phyloP scores from a whole-genome alignment of 2,329 filamentous ascomycete species.

The Neopestalotiopsis sp. region DNA sequence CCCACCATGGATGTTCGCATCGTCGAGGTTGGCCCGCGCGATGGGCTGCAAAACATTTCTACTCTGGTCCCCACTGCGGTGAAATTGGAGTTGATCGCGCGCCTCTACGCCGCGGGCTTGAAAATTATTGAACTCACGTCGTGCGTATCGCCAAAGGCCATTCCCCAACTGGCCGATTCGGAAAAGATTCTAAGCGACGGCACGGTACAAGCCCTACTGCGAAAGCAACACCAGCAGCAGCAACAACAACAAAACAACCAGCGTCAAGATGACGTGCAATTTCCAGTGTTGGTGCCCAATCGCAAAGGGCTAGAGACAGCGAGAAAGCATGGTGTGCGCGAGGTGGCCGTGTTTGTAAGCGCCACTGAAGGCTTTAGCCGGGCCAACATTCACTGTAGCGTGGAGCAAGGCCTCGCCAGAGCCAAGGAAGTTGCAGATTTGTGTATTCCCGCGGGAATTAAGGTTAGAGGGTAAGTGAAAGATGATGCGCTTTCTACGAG shows the following conservation, averaged over 20 bases:
- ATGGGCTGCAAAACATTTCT: slow-evolving; percentile 4
- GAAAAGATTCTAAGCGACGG: neutral
- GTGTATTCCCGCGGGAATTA: neutral
- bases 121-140: neutral
- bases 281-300: neutral
- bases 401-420: slow-evolving; percentile 52
- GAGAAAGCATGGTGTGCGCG: slow-evolving; percentile 23
- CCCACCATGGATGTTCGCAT: slow-evolving; percentile 2
- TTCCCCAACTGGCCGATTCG: neutral
- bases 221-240: neutral
- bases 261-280: neutral
- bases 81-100: neutral
- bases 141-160: neutral
- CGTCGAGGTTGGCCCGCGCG: slow-evolving; percentile 7
- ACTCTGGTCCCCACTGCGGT: neutral
- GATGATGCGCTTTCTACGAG: neutral
- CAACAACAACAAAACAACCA: neutral
- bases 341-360: slow-evolving; percentile 60
- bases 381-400: slow-evolving; percentile 64
- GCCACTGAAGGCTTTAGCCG: slow-evolving; percentile 63
- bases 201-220: neutral
- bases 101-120: neutral
- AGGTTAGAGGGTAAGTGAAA: slow-evolving; percentile 1
- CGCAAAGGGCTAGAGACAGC: slow-evolving; percentile 55
- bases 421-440: neutral